These are phyloP conservation scores for Candida boidinii DNA, from an alignment of 805 yeast species.

Conservation along the genomic window DNA sequence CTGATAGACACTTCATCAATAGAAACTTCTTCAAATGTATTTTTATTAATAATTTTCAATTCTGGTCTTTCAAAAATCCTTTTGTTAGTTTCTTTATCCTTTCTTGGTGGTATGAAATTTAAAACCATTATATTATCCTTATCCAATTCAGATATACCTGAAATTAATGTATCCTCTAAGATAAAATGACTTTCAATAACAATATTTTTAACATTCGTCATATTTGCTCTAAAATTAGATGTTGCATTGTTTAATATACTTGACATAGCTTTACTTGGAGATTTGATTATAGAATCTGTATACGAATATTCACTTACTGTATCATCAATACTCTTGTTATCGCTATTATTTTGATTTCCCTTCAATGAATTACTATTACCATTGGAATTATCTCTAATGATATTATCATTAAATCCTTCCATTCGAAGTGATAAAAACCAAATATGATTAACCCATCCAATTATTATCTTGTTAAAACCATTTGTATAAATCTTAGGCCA, in stretches of 20 bases:
- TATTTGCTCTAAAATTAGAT: constrained; percentile 36
- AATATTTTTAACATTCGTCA: constrained; percentile 34
- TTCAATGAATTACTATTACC: constrained; percentile 2
- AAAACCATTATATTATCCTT: constrained; percentile 59
- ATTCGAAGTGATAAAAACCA: too few species aligned
- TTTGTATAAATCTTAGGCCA: constrained; percentile 71
- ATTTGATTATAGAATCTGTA: background rate
- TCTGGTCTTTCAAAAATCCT: constrained; percentile 45
- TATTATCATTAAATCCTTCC: constrained; percentile 19
- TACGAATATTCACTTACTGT: too few species aligned
- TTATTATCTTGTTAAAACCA: constrained; percentile 54
- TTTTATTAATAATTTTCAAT: constrained; percentile 54
- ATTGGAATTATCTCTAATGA: constrained; percentile 11
- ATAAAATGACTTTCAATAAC: constrained; percentile 40
- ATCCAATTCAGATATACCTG: constrained; percentile 72
- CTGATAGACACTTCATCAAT: constrained; percentile 71
- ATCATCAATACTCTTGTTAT: too few species aligned
- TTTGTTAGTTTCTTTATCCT: background rate
- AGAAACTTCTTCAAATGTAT: constrained; percentile 62
- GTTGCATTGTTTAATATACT: constrained; percentile 45
- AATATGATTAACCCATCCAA: constrained; percentile 78
- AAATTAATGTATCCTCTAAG: constrained; percentile 44
- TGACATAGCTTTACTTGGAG: constrained; percentile 17
- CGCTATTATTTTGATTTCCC: background rate
- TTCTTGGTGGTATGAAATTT: constrained; percentile 35